A percentile compares a stretch with the other conserved stretches of the same genome.
These are phyloP conservation scores for Monosporascus sp. DNA, from an alignment of 2,329 filamentous ascomycete species.

Conservation along the genomic window DNA sequence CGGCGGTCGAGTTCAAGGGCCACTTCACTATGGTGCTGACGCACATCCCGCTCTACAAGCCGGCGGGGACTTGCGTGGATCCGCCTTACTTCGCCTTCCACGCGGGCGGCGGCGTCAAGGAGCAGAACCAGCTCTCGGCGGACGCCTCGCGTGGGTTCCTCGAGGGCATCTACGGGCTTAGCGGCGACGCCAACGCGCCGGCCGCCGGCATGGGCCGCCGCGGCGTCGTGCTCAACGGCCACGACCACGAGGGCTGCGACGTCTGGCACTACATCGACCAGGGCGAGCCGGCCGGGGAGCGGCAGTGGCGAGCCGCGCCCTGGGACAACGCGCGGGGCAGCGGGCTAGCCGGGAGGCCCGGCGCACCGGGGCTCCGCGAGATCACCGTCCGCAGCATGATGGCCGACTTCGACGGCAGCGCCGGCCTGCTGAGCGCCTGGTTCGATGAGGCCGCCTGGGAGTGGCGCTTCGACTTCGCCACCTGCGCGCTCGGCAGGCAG, in stretches of 20 bases:
- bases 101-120: slow-evolving; percentile 65
- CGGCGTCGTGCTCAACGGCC: slow-evolving; percentile 83
- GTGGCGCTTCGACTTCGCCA: slow-evolving; percentile 78
- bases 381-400: slow-evolving; percentile 97
- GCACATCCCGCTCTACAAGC: slow-evolving; percentile 86
- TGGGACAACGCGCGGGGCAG: slow-evolving; percentile 41
- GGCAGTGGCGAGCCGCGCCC: slow-evolving; percentile 44
- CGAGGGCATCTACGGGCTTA: slow-evolving; percentile 78
- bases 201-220: slow-evolving; percentile 60
- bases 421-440: slow-evolving; percentile 83
- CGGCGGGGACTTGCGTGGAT: slow-evolving; percentile 76
- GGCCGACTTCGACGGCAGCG: slow-evolving; percentile 91
- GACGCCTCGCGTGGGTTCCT: slow-evolving; percentile 71
- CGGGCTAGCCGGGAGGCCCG: slow-evolving; percentile 35
- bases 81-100: slow-evolving; percentile 79
- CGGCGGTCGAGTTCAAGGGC: slow-evolving; percentile 55
- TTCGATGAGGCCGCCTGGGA: slow-evolving; percentile 68
- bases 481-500: slow-evolving; percentile 76
- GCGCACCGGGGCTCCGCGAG: slow-evolving; percentile 67
- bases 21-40: slow-evolving; percentile 82
- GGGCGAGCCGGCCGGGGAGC: slow-evolving; percentile 38
- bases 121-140: slow-evolving; percentile 84
- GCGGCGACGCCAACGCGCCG: slow-evolving; percentile 51
- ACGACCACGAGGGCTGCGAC: slow-evolving; percentile 94
- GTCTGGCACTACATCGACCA: slow-evolving; percentile 77